Evolutionary conservation across 169 alveolate genomes (phyloP), one percentile per base, ranked within the genome.

Genomic region (Neospora caninum): DNA sequence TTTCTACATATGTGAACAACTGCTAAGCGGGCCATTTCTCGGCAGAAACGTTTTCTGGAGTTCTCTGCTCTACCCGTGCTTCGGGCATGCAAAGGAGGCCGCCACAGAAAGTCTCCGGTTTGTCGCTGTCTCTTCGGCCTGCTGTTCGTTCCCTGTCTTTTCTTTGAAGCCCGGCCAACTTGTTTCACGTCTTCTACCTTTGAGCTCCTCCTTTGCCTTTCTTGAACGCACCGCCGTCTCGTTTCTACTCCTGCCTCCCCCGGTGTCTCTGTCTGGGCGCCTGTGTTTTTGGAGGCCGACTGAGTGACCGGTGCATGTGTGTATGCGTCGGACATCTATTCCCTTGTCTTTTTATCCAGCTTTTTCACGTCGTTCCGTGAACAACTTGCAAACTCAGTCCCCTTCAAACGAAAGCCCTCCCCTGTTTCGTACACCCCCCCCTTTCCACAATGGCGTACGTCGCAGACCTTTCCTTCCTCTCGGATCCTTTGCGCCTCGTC

Each of bases 391-490:
- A 49, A 49, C 73, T 64, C 34, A 9, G 73, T 6, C 31, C 20
- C n/a, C 7, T 64, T 64, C 73, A 13, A 1, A 64, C 4, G 73
- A 78, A 10, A 43, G 31, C 86, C 39, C 20, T 78, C 10, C 42
- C 45, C n/a, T n/a, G 9, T 78, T 78, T 78, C 49, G 34, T 1
- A 13, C 18, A 0, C 89, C 1, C 58, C 4, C 22, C 13, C 22
- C 67, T 31, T 18, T 38, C 41, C 54, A 39, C n/a, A 43, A 82
- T 82, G 89, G 89, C 89, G 69, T 82, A 82, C 89, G 89, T 42
- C 31, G 89, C 89, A 36, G 67, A 82, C 41, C 89, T 82, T 38
- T 82, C 89, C 36, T 82, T 82, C 89, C 89, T 82, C 69, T 10
- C 54, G 41, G 89, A 82, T 67, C 89, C 89, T 38, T 2, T 38